Evolutionary conservation across 345 rosid genomes (phyloP).

Genomic region (Mangifera indica): DNA sequence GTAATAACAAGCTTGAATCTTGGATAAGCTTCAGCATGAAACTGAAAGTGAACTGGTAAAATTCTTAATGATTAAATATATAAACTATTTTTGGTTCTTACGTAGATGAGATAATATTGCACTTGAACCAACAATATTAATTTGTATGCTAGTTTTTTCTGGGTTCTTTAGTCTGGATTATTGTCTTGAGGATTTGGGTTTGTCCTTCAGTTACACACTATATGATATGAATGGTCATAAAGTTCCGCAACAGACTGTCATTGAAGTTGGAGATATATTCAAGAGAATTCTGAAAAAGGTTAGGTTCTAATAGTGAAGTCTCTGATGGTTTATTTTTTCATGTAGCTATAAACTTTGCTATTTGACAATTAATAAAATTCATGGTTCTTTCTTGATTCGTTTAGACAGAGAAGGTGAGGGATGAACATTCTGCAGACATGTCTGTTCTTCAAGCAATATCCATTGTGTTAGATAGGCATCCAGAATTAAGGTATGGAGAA

Average conservation of each 20-base stretch:
- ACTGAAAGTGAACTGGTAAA: not conserved
- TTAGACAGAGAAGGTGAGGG: slow-evolving; percentile 80
- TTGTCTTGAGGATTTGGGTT: slow-evolving; percentile 24
- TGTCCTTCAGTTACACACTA: slow-evolving; percentile 55
- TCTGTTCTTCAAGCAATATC: slow-evolving; percentile 81
- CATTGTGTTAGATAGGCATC: slow-evolving; percentile 67
- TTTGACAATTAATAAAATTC: not conserved
- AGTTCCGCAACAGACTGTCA: slow-evolving; percentile 61
- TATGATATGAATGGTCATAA: slow-evolving; percentile 63
- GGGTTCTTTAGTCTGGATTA: slow-evolving; percentile 9
- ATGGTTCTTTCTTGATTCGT: slow-evolving; percentile 22
- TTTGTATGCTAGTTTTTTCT: slow-evolving; percentile 5
- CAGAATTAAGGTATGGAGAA: slow-evolving; percentile 62
- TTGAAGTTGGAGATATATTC: slow-evolving; percentile 70
- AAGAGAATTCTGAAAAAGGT: slow-evolving; percentile 85
- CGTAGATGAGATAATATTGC: slow-evolving; percentile 8
- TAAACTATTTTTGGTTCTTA: not conserved
- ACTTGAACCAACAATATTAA: not conserved
- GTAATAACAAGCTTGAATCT: not conserved
- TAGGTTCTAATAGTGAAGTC: slow-evolving; percentile 13
- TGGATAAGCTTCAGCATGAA: not conserved
- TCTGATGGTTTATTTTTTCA: not conserved
- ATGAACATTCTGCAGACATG: slow-evolving; percentile 65
- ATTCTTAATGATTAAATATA: not conserved
- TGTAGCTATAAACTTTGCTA: not conserved